Percentiles rank a stretch among this genome's conserved stretches.
Evolutionary conservation across 1,284 basidiomycete species (phyloP).

Genomic region (Binderoboletus segoi): DNA sequence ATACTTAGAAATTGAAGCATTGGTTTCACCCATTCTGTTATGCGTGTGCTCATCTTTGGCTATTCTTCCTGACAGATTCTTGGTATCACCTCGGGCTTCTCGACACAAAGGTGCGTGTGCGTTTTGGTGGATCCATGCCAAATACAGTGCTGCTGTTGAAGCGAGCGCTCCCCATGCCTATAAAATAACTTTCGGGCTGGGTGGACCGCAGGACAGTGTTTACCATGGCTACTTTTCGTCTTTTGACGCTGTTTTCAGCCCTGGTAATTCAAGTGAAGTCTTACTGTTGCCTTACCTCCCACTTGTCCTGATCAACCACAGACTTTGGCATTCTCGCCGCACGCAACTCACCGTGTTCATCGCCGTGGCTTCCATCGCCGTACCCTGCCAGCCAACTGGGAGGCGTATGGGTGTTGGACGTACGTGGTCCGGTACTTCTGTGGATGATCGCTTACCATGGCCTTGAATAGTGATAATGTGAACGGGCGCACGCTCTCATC

Average conservation of each 20-base stretch:
- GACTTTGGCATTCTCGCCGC: conserved; percentile 8
- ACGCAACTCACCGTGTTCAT: not conserved
- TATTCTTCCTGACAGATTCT: too few species aligned
- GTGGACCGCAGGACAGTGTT: not conserved
- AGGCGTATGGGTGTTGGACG: conserved; percentile 66
- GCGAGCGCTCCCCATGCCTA: conserved; percentile 2
- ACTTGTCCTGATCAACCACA: conserved; percentile 8
- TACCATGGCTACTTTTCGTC: conserved; percentile 9
- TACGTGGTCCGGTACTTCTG: conserved; percentile 34
- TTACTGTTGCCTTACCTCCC: not conserved
- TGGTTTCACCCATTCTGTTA: not conserved
- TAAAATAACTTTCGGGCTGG: not conserved
- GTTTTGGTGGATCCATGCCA: too few species aligned
- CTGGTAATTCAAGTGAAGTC: conserved; percentile 2
- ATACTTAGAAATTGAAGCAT: not conserved
- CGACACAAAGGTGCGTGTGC: not conserved
- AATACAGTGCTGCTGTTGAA: not conserved
- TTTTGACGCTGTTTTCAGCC: not conserved
- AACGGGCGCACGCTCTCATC: conserved; percentile 53
- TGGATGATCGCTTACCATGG: not conserved
- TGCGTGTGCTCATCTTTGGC: not conserved
- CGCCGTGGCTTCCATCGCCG: conserved; percentile 25
- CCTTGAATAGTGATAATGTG: conserved; percentile 49
- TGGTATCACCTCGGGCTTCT: not conserved
- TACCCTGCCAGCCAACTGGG: conserved; percentile 57